Evolutionary conservation across 2,329 filamentous ascomycete genomes (phyloP).

Genomic region (Epichloe elymi): DNA sequence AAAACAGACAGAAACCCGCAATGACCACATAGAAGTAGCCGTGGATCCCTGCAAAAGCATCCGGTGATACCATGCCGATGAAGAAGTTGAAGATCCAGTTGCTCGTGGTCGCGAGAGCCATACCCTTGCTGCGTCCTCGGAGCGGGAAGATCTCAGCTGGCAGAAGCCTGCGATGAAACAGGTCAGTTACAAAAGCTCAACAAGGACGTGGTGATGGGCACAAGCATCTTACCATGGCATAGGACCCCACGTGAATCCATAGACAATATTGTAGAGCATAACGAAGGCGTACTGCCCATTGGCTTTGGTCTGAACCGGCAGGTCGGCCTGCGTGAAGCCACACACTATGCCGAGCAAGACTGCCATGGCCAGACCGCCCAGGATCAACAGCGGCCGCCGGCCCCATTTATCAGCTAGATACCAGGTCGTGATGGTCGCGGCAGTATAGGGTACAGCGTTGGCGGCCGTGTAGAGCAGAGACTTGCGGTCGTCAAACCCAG

Average conservation of each 20-base stretch:
- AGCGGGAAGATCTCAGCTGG: constrained; percentile 19
- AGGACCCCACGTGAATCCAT: constrained; percentile 21
- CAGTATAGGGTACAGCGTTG: constrained; percentile 25
- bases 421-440: constrained; percentile 26
- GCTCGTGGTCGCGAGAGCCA: constrained; percentile 24
- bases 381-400: constrained; percentile 23
- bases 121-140: constrained; percentile 25
- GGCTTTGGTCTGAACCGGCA: constrained; percentile 16
- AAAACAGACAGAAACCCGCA: constrained; percentile 24
- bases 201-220: no score
- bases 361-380: constrained; percentile 6
- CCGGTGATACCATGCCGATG: constrained; percentile 25
- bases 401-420: constrained; percentile 27
- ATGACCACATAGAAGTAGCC: constrained; percentile 30
- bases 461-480: constrained; percentile 27
- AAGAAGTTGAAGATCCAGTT: constrained; percentile 23
- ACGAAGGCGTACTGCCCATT: constrained; percentile 26
- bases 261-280: constrained; percentile 18
- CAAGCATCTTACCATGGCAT: constrained; percentile 16
- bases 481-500: constrained; percentile 23
- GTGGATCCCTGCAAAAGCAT: constrained; percentile 27
- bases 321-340: constrained; percentile 22
- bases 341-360: constrained; percentile 21
- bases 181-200: no score
- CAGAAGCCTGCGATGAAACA: constrained; percentile 13